Evolutionary conservation across 371 early-diverging fungal species (phyloP).

Genomic region (Lichtheimia hyalospora): DNA sequence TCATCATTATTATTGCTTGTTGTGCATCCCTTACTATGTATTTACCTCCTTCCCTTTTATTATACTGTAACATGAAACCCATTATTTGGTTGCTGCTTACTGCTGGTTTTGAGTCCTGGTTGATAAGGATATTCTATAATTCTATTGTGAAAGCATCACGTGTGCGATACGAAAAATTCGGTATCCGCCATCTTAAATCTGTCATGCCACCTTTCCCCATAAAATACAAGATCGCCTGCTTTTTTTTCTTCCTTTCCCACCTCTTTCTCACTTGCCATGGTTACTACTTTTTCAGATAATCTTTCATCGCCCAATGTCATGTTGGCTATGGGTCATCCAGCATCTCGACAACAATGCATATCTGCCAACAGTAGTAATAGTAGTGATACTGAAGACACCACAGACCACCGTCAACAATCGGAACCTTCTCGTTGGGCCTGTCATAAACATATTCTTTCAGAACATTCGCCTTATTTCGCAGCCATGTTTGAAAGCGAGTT

Average conservation of each 20-base stretch:
- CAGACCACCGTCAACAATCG: constrained; percentile 2
- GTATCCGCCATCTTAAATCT: too few relatives aligned
- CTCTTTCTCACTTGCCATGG: background rate
- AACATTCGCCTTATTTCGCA: constrained; percentile 39
- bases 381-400: background rate
- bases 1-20: too few relatives aligned
- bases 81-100: too few relatives aligned
- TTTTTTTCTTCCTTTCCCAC: constrained; percentile 4
- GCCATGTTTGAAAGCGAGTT: constrained; percentile 39
- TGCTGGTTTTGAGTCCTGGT: too few relatives aligned
- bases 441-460: constrained; percentile 32
- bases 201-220: background rate
- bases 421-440: constrained; percentile 24
- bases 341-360: constrained; percentile 1
- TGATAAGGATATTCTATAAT: too few relatives aligned
- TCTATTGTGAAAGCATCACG: too few relatives aligned
- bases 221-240: background rate
- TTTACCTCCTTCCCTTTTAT: too few relatives aligned
- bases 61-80: too few relatives aligned
- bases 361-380: background rate
- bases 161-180: too few relatives aligned
- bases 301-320: constrained; percentile 24
- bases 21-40: too few relatives aligned
- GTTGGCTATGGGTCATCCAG: constrained; percentile 22
- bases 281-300: background rate